phyloP scores from a whole-genome alignment of 129 eudicot species.

The Lactuca sativa region DNA sequence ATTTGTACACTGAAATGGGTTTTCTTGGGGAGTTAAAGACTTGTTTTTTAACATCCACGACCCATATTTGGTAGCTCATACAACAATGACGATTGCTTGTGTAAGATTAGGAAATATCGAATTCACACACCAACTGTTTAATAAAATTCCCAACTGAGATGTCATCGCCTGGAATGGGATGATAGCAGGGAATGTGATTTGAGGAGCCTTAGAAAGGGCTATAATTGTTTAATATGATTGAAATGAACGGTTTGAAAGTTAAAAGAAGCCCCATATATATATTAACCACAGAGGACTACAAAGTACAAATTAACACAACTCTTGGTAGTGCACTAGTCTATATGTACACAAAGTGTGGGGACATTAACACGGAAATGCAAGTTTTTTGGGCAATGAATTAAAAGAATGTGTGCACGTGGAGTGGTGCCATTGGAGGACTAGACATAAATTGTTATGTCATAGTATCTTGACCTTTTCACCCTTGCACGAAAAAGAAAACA shows the following conservation, averaged over 20 bases:
- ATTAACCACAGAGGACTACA: constrained; percentile 4
- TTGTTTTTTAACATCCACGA: constrained; percentile 16
- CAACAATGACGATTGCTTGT: constrained; percentile 40
- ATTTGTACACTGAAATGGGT: constrained; percentile 41
- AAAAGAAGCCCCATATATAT: constrained; percentile 37
- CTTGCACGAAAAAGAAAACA: constrained; percentile 5
- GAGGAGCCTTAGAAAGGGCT: constrained; percentile 29
- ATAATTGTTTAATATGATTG: constrained; percentile 29
- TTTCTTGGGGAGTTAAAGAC: constrained; percentile 12
- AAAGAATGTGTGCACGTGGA: constrained; percentile 51
- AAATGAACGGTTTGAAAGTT: constrained; percentile 34
- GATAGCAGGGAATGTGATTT: constrained; percentile 38
- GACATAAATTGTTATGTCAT: constrained; percentile 48
- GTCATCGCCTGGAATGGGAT: constrained; percentile 55
- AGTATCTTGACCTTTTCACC: constrained; percentile 30
- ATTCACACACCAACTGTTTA: constrained; percentile 48
- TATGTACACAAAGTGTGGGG: constrained; percentile 61
- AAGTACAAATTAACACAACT: constrained; percentile 30
- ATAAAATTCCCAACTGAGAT: constrained; percentile 43
- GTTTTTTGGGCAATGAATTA: constrained; percentile 45
- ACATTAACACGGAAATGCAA: constrained; percentile 35
- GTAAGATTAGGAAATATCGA: constrained; percentile 38
- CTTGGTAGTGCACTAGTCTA: constrained; percentile 47
- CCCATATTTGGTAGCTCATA: constrained; percentile 35
- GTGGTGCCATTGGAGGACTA: constrained; percentile 51